Percentiles rank a stretch among this genome's conserved stretches.
phyloP scores from a whole-genome alignment of 495 filamentous ascomycete species.

The Aspergillus asperescens region DNA sequence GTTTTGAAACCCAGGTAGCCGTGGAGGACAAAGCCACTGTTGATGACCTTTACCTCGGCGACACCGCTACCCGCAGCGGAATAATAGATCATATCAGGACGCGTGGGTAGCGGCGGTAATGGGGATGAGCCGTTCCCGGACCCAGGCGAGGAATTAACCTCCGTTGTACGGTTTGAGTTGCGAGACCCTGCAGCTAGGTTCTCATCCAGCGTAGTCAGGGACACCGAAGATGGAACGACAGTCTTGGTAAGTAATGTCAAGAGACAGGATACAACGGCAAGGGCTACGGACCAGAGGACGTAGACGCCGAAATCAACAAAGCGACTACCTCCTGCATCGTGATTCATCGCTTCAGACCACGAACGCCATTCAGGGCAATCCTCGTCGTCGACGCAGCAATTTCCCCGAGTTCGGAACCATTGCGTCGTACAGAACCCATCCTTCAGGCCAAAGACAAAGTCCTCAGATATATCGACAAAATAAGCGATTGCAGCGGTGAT shows the following conservation, averaged over 20 bases:
- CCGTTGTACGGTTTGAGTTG: slow-evolving; percentile 38
- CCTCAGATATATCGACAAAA: slow-evolving; percentile 81
- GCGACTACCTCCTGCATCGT: slow-evolving; percentile 46
- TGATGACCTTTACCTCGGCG: slow-evolving; percentile 94
- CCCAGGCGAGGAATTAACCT: slow-evolving; percentile 37
- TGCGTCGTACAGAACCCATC: slow-evolving; percentile 72
- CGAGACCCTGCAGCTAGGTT: slow-evolving; percentile 51
- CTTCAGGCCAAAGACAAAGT: slow-evolving; percentile 81
- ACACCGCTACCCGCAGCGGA: slow-evolving; percentile 95
- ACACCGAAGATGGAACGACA: slow-evolving; percentile 80
- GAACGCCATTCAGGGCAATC: slow-evolving; percentile 67
- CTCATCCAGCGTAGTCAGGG: slow-evolving; percentile 83
- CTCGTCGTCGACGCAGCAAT: slow-evolving; percentile 64
- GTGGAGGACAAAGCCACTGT: slow-evolving; percentile 95
- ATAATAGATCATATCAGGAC: slow-evolving; percentile 83
- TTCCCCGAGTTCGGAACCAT: slow-evolving; percentile 69
- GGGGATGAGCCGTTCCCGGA: slow-evolving; percentile 29
- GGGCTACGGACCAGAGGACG: slow-evolving; percentile 60
- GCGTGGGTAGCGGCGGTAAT: slow-evolving; percentile 22
- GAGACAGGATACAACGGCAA: slow-evolving; percentile 70
- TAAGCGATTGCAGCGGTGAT: slow-evolving; percentile 84
- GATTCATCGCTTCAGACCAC: slow-evolving; percentile 65
- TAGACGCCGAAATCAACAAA: slow-evolving; percentile 75
- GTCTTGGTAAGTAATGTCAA: slow-evolving; percentile 86
- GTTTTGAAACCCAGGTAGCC: slow-evolving; percentile 91